Conservation (phyloP, 1,139 yeast species). For the Pichia sp. region DNA sequence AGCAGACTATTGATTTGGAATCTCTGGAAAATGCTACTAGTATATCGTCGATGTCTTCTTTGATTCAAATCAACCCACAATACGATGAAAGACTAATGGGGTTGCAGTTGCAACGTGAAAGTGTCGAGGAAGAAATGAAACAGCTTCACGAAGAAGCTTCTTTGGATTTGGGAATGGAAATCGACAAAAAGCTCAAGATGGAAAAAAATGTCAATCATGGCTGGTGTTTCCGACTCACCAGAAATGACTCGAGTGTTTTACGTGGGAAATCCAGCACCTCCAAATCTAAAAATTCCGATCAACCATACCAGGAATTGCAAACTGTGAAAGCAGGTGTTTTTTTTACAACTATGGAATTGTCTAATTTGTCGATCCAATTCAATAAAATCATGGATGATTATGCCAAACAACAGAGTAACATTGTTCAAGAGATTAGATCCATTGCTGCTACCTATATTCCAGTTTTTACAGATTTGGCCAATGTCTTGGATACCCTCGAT, state of each 20-base stretch:
- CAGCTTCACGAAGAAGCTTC: slow-evolving; percentile 57
- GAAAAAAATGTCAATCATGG: slow-evolving; percentile 86
- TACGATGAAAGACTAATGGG: slow-evolving; percentile 70
- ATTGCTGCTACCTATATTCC: slow-evolving; percentile 77
- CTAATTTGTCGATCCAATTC: slow-evolving; percentile 52
- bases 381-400: slow-evolving; percentile 56
- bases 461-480: slow-evolving; percentile 59
- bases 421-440: slow-evolving; percentile 73
- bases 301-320: slow-evolving; percentile 62
- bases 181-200: slow-evolving; percentile 79
- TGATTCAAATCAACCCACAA: slow-evolving; percentile 81
- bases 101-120: slow-evolving; percentile 50
- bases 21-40: slow-evolving; percentile 52
- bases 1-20: slow-evolving; percentile 81
- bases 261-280: slow-evolving; percentile 34
- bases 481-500: slow-evolving; percentile 66
- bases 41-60: slow-evolving; percentile 34
- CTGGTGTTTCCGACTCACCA: slow-evolving; percentile 87
- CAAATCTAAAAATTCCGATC: slow-evolving; percentile 19
- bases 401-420: slow-evolving; percentile 61
- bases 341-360: slow-evolving; percentile 66
- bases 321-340: slow-evolving; percentile 93
- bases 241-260: slow-evolving; percentile 77
- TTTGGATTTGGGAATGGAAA: slow-evolving; percentile 70
- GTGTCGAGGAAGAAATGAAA: slow-evolving; percentile 46